These are phyloP conservation scores for Colletotrichum endophyticum DNA, from an alignment of 2,329 filamentous ascomycete species.

Conservation along the genomic window DNA sequence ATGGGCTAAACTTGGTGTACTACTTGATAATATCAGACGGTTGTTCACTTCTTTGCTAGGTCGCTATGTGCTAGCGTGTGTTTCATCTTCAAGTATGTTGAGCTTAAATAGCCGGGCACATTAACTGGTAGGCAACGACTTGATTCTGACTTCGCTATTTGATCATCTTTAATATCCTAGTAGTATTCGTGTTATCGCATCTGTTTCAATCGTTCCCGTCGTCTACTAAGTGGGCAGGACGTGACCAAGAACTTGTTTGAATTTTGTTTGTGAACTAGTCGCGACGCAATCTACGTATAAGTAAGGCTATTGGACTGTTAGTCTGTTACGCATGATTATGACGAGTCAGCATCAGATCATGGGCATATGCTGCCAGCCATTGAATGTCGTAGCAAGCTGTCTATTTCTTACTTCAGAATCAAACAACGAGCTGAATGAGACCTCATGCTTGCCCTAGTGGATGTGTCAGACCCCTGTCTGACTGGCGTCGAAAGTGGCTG, in stretches of 20 bases:
- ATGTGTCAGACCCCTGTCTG: not conserved
- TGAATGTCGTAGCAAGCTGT: not conserved
- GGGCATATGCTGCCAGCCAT: not conserved
- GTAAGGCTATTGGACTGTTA: not conserved
- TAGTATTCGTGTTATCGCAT: not conserved
- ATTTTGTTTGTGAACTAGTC: accelerated
- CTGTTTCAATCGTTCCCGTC: not conserved
- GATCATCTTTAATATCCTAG: not conserved
- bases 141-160: not conserved
- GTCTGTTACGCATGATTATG: not conserved
- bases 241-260: accelerated
- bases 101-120: not conserved
- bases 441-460: not conserved
- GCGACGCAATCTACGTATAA: not conserved
- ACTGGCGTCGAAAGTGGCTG: not conserved
- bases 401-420: not conserved
- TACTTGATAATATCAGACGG: not conserved
- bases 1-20: not conserved
- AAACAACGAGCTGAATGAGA: not conserved
- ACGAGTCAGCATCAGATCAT: not conserved
- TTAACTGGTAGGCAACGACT: not conserved
- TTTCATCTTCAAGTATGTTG: not conserved
- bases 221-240: not conserved
- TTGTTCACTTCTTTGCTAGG: not conserved
- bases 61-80: not conserved